Percentiles rank a stretch among this genome's conserved stretches.
phyloP scores from a whole-genome alignment of 495 filamentous ascomycete species.

The Penicillium coprophilum region DNA sequence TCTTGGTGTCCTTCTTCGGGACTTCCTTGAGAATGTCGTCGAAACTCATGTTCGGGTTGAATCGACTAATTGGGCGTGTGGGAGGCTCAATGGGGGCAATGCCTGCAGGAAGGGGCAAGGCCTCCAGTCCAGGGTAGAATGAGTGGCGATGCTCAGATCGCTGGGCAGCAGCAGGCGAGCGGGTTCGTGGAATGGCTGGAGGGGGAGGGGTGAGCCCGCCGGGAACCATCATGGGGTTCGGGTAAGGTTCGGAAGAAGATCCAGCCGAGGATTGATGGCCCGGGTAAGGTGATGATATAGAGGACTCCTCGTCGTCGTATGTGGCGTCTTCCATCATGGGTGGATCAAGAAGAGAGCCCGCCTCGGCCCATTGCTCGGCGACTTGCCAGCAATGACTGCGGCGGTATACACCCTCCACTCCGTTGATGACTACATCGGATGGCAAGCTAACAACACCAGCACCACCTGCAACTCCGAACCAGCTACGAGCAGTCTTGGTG shows the following conservation, averaged over 20 bases:
- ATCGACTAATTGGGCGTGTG: conserved; percentile 39
- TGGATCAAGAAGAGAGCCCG: conserved; percentile 38
- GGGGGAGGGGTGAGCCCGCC: conserved; percentile 37
- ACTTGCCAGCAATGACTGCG: conserved; percentile 90
- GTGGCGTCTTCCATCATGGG: conserved; percentile 39
- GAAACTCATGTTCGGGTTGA: conserved; percentile 54
- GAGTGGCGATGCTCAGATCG: conserved; percentile 42
- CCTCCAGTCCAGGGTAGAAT: conserved; percentile 51
- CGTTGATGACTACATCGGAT: conserved; percentile 79
- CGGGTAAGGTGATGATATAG: conserved; percentile 45
- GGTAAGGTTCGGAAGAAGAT: conserved; percentile 35
- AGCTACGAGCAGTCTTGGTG: conserved; percentile 63
- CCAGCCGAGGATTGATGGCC: conserved; percentile 46
- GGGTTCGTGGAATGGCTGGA: conserved; percentile 43
- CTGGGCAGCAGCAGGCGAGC: conserved; percentile 37
- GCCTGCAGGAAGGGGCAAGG: conserved; percentile 50
- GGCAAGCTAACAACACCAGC: conserved; percentile 73
- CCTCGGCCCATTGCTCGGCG: conserved; percentile 69
- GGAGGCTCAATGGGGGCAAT: conserved; percentile 50
- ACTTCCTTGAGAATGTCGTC: conserved; percentile 52
- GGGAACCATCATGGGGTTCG: conserved; percentile 29
- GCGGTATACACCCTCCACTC: conserved; percentile 85
- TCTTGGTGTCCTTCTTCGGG: conserved; percentile 42
- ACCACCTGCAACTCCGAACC: conserved; percentile 76
- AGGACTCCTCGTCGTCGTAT: conserved; percentile 44